Base-by-base conservation (phyloP, 192 early-diverging fungal species). In the Coemansia sp. region DNA sequence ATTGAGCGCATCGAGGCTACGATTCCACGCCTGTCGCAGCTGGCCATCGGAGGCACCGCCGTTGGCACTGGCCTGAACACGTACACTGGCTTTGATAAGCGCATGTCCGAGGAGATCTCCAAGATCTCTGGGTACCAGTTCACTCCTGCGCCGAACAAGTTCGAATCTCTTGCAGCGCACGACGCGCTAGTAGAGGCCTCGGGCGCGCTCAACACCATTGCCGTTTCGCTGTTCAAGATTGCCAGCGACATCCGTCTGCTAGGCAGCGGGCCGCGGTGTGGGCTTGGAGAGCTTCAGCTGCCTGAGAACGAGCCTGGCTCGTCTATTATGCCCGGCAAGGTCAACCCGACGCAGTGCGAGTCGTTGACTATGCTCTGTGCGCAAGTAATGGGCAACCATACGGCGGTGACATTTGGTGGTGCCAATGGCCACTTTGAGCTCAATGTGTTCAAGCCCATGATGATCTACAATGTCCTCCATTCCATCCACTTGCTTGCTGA, bases 281-380 rank as follows among this genome's bases (percentile, higher is more conserved):
- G 97, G 46, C 85, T 99, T 39, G 96, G 95, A 56, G 97, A 99
- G 82, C 86, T 99, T 58, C 82, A 76, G 68, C 88, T 99, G 63
- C 97, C 97, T 42, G 95, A 97, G 82, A 99, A 99, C 79, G 97
- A 99, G 81, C 97, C 97, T 43, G 97, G 97, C 61, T 95, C 93
- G 55, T 98, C 96, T 29, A 99, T 99, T 73, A 98, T 99, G 97
- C 95, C 95, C 40, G 97, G 97, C 58, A 98, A 99, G 88, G 94
- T 99, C 61, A 99, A 99, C 84, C 97, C 97, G 46, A 99, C 97
- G 18, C 97, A 99, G 84, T 96, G 93, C 85, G 96, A 99, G 83
- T 95, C 97, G 58, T 88, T 99, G 89, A 99, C 97, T 26, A 99
- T 99, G 97, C 93, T 98, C 37, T 96, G 95, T 78, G 90, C 95